A percentile compares a stretch with the other conserved stretches of the same genome.
Conservation (phyloP, 2,329 filamentous ascomycete species). For the Trichoderma sp. region DNA sequence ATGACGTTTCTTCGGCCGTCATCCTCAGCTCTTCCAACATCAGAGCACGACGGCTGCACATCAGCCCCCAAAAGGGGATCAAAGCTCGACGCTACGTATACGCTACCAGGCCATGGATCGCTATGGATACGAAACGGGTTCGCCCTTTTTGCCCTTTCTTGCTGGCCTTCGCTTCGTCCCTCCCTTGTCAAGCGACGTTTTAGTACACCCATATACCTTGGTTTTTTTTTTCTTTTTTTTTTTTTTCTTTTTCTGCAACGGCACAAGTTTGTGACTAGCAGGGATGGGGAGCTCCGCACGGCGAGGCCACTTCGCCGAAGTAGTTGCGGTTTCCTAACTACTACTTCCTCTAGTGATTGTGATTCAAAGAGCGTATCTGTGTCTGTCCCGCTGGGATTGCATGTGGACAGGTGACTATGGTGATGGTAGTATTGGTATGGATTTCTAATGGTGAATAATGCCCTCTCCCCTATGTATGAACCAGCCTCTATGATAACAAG, state of each 20-base stretch:
- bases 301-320: conserved; percentile 5
- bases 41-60: not conserved
- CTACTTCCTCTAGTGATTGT: not conserved
- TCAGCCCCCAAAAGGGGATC: not conserved
- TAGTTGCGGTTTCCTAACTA: not conserved
- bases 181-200: not conserved
- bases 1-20: not conserved
- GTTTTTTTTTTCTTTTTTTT: not conserved
- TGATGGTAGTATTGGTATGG: not conserved
- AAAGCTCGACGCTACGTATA: too few relatives aligned
- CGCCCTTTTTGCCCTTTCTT: not conserved
- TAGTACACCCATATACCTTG: too few relatives aligned
- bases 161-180: not conserved
- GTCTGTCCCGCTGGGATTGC: not conserved
- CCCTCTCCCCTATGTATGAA: not conserved
- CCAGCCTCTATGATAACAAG: not conserved
- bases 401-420: not conserved
- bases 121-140: not conserved
- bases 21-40: not conserved
- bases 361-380: not conserved
- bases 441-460: not conserved
- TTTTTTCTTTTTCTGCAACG: not conserved
- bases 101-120: not conserved
- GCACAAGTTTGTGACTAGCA: not conserved
- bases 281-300: not conserved